Evolutionary conservation across 352 stramenopile species (phyloP), one percentile per base, ranked within the genome.

Genomic region (Pythium scleroteichum): DNA sequence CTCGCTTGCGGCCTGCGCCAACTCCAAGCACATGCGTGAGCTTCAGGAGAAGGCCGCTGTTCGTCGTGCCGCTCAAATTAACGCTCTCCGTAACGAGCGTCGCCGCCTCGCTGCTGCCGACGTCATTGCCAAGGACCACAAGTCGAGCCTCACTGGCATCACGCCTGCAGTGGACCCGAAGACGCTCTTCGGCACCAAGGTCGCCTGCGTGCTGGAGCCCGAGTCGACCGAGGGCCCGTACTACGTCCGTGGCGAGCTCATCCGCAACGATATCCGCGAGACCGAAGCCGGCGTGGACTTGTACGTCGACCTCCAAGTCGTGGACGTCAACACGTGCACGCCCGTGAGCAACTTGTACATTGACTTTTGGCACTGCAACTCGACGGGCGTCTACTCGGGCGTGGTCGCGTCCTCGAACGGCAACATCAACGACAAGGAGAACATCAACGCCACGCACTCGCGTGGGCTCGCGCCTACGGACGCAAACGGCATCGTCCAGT

Each of bases 301-400:
- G 2, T 62, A 58, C 46, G 32, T 33, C 14, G 45, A 68, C 14
- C 23, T 68, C 16, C 60, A 68, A 27, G 2, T 68, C 46, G 45
- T 68, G 17, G 60, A 62, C 53, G 38, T 62, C 52, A 62, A 57
- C 35, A 62, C 51, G n/a, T 67, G 60, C 52, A 32, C 51, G 45
- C 42, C 60, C 19, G 33, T 67, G 14, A 14, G 6, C n/a, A n/a
- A 42, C 23, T 29, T 58, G 8, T 67, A 62, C 51, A 6, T 67
- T 14, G 60, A 67, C 45, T 61, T 67, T n/a, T 67, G 60, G 60
- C 60, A 62, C 23, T 61, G 51, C 52, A 67, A 67, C 45, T 24
- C 60, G 6, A 67, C 60, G 35, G 60, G 60, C 20, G 60, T 62
- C 3, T 67, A 67, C 52, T 55, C 60, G 17, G 59, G 59, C 16